A percentile compares a stretch with the other conserved stretches of the same genome.
phyloP scores from a whole-genome alignment of 768 basidiomycete genomes.

The Boletus insuetus region DNA sequence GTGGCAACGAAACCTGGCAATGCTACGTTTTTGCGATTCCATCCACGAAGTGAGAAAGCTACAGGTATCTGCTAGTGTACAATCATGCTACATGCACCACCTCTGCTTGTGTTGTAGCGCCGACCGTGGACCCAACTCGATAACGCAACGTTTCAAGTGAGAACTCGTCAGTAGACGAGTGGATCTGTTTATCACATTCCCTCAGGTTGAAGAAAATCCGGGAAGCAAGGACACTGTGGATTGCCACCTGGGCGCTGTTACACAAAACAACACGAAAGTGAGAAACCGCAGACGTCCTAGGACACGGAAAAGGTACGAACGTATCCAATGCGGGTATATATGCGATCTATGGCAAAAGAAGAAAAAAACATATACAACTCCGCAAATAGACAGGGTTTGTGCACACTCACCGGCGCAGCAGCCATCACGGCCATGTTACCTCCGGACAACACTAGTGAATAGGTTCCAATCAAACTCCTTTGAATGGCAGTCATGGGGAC shows the following conservation, averaged over 20 bases:
- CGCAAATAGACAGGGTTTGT: no score
- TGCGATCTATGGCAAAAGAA: slow-evolving; percentile 6
- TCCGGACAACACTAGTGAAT: slow-evolving; percentile 10
- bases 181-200: slow-evolving; percentile 8
- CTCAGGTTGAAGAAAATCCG: slow-evolving; percentile 31
- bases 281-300: neutral
- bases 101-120: neutral
- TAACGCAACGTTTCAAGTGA: slow-evolving; percentile 9
- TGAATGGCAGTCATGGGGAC: neutral
- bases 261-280: neutral
- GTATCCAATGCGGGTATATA: slow-evolving; percentile 20
- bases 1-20: neutral
- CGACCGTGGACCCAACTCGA: neutral
- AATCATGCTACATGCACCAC: neutral
- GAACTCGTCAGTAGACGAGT: neutral
- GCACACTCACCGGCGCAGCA: slow-evolving; percentile 19
- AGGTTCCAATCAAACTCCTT: neutral
- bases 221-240: slow-evolving; percentile 25
- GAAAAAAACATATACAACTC: neutral
- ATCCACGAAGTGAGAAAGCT: neutral
- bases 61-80: neutral
- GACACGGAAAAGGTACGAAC: slow-evolving; percentile 10
- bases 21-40: no score
- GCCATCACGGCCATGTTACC: slow-evolving; percentile 14
- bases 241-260: slow-evolving; percentile 26